These are phyloP conservation scores for Marvania coccoides DNA, from an alignment of 139 green algal genomes.

Conservation along the genomic window DNA sequence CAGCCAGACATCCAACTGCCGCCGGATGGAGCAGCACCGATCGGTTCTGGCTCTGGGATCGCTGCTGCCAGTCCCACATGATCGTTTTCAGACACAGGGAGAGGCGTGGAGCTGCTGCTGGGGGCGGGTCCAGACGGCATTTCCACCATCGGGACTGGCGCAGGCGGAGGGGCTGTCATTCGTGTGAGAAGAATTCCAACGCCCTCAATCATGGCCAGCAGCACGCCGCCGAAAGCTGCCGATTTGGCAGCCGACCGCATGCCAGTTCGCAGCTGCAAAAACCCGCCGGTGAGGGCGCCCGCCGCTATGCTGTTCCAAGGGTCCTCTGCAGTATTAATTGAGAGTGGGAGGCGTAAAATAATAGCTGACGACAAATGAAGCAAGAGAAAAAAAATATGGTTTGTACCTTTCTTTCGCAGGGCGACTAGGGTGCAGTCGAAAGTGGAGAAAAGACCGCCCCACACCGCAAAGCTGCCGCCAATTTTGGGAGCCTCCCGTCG, in stretches of 20 bases:
- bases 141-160: conserved; percentile 40
- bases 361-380: neutral
- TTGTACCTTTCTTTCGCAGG: conserved; percentile 65
- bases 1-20: conserved; percentile 27
- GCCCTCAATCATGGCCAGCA: conserved; percentile 96
- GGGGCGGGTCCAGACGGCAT: conserved; percentile 26
- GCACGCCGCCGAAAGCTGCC: conserved; percentile 87
- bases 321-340: conserved; percentile 67
- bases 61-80: too few relatives aligned
- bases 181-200: conserved; percentile 89
- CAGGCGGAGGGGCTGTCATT: conserved; percentile 72
- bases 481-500: conserved; percentile 84
- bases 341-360: neutral
- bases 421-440: conserved; percentile 97
- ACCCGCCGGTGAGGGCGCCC: conserved; percentile 80
- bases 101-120: conserved; percentile 9
- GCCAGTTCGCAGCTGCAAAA: conserved; percentile 86
- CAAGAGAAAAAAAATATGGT: conserved; percentile 15
- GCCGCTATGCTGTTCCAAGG: conserved; percentile 96
- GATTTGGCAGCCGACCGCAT: conserved; percentile 59
- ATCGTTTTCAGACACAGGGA: neutral
- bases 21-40: neutral
- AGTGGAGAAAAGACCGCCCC: conserved; percentile 92
- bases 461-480: conserved; percentile 97
- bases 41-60: conserved; percentile 10